These are phyloP conservation scores for Apophysomyces ossiformis DNA, from an alignment of 371 early-diverging fungal species.

Conservation along the genomic window DNA sequence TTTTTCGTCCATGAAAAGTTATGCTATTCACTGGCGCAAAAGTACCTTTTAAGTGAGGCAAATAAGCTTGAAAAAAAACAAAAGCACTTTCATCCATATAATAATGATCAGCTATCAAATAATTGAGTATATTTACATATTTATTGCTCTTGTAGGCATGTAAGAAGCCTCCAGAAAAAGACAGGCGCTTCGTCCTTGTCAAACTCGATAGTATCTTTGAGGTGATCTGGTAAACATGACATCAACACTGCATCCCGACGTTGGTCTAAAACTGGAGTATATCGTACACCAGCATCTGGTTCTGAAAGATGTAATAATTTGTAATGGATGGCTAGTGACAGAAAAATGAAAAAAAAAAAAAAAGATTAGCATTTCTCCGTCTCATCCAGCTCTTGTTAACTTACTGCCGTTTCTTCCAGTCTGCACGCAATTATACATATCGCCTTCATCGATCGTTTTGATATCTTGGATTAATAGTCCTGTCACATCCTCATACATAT, in stretches of 20 bases:
- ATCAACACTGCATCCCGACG: conserved; percentile 21
- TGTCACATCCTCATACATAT: conserved; percentile 23
- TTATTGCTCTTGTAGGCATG: background rate
- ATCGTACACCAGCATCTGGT: conserved; percentile 16
- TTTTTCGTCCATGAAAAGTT: no score
- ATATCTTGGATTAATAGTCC: conserved; percentile 23
- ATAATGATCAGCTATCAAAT: background rate
- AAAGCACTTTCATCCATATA: background rate
- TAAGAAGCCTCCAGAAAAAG: conserved; percentile 22
- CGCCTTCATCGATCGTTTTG: conserved; percentile 14
- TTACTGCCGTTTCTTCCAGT: conserved; percentile 28
- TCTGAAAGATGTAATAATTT: conserved; percentile 20
- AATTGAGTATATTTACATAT: background rate
- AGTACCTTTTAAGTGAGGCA: no score
- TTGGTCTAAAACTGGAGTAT: conserved; percentile 25
- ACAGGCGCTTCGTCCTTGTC: conserved; percentile 18
- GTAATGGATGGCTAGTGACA: conserved; percentile 25
- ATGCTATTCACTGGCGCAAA: no score
- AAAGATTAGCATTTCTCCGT: background rate
- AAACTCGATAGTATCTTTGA: conserved; percentile 22
- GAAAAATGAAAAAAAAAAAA: background rate
- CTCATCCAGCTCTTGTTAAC: background rate
- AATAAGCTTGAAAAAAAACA: no score
- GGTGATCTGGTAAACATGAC: conserved; percentile 17
- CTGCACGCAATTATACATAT: conserved; percentile 27